These are phyloP conservation scores for Urochloa ruziziensis DNA, from an alignment of 176 grass and related monocot species.

Conservation along the genomic window DNA sequence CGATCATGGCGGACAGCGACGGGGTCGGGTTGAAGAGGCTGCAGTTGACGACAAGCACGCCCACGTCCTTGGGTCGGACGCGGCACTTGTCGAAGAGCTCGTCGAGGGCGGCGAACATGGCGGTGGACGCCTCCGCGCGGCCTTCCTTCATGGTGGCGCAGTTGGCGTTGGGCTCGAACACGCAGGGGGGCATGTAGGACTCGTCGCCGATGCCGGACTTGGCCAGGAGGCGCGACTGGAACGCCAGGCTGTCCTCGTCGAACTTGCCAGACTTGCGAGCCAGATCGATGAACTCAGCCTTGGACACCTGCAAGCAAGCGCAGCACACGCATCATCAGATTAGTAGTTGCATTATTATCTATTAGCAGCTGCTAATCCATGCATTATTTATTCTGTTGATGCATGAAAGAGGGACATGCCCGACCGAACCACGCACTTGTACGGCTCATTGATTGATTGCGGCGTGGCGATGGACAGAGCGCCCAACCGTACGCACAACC, in stretches of 20 bases:
- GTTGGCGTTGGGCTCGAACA: slow-evolving; percentile 68
- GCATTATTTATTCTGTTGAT: not conserved
- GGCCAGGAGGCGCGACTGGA: slow-evolving; percentile 82
- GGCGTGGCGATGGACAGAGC: not conserved
- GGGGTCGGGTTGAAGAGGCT: slow-evolving; percentile 99
- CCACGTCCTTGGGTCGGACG: slow-evolving; percentile 89
- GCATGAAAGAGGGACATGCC: too few relatives aligned
- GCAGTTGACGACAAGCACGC: slow-evolving; percentile 94
- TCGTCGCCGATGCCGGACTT: slow-evolving; percentile 92
- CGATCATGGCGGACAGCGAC: slow-evolving; percentile 95
- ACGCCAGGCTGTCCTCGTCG: slow-evolving; percentile 88
- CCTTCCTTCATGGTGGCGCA: slow-evolving; percentile 98
- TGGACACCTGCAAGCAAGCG: slow-evolving; percentile 54
- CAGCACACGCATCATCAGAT: not conserved
- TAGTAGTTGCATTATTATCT: not conserved
- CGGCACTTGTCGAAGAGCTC: slow-evolving; percentile 99
- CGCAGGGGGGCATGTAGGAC: slow-evolving; percentile 78
- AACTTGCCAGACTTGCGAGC: slow-evolving; percentile 91
- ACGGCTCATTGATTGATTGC: slow-evolving; percentile 31
- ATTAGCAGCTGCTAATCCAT: not conserved
- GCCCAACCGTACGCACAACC: slow-evolving; percentile 18
- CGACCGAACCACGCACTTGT: not conserved
- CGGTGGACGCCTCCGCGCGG: slow-evolving; percentile 71
- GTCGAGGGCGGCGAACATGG: slow-evolving; percentile 87
- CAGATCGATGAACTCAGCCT: slow-evolving; percentile 77